Evolutionary conservation across 2,329 filamentous ascomycete genomes (phyloP).

Genomic region (Cylindrodendrum hubeiense): DNA sequence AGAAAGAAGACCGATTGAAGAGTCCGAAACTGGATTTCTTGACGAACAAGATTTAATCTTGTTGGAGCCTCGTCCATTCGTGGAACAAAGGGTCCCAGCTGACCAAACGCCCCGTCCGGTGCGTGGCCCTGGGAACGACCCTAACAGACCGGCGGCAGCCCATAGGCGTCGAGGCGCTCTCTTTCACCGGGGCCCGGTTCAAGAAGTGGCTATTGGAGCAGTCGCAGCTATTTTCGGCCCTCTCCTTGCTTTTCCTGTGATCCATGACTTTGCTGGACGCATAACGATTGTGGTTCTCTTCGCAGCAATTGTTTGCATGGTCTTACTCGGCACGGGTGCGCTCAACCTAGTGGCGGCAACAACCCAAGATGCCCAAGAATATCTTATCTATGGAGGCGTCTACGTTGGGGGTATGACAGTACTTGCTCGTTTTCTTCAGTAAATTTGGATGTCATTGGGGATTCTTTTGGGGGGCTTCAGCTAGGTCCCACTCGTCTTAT

Average conservation of each 20-base stretch:
- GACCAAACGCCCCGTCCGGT: slow-evolving; percentile 23
- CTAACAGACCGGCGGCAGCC: background rate
- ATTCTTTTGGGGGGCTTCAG: background rate
- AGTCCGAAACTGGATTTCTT: slow-evolving; percentile 72
- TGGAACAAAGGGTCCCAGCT: slow-evolving; percentile 18
- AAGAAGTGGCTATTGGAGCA: slow-evolving; percentile 33
- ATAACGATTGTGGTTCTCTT: slow-evolving; percentile 68
- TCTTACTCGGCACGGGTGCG: slow-evolving; percentile 44
- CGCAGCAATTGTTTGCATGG: slow-evolving; percentile 56
- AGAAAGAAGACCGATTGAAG: slow-evolving; percentile 66
- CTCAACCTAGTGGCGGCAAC: slow-evolving; percentile 27
- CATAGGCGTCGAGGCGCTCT: background rate
- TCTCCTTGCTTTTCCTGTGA: slow-evolving; percentile 68
- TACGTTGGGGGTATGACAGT: slow-evolving; percentile 54
- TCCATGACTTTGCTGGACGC: slow-evolving; percentile 68
- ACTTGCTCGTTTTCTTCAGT: slow-evolving; percentile 36
- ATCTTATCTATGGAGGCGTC: slow-evolving; percentile 45
- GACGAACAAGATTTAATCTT: slow-evolving; percentile 64
- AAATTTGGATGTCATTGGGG: background rate
- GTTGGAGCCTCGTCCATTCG: slow-evolving; percentile 25
- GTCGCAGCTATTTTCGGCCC: slow-evolving; percentile 63
- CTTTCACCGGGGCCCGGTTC: slow-evolving; percentile 8
- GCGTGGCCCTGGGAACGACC: background rate
- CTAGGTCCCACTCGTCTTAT: background rate
- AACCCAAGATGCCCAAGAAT: slow-evolving; percentile 34